Conservation (phyloP, 371 early-diverging fungal species). For the Apophysomyces ossiformis region DNA sequence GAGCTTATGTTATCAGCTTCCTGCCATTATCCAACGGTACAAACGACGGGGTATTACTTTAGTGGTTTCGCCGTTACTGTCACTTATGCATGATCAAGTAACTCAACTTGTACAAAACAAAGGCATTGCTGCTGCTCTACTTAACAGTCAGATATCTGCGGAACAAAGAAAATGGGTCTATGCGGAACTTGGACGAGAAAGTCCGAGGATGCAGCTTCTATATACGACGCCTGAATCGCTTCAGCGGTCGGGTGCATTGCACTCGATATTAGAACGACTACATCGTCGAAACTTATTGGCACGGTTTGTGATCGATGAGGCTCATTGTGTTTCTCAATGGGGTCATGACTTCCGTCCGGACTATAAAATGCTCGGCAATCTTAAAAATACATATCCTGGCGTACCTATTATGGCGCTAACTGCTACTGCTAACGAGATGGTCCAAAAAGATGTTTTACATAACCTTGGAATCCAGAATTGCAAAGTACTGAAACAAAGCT, state of each 20-base stretch:
- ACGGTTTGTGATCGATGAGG: conserved; percentile 98
- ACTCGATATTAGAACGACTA: conserved; percentile 59
- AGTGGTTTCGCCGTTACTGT: conserved; percentile 97
- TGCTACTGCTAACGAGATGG: conserved; percentile 96
- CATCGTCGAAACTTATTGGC: conserved; percentile 68
- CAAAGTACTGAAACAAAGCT: conserved; percentile 80
- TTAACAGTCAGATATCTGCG: conserved; percentile 69
- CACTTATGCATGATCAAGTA: conserved; percentile 99
- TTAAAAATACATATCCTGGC: conserved; percentile 69
- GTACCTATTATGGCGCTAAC: conserved; percentile 99
- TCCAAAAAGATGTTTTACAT: conserved; percentile 76
- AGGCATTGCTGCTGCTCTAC: conserved; percentile 79
- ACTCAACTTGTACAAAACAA: conserved; percentile 71
- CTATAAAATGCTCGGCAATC: conserved; percentile 74
- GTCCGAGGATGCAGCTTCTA: conserved; percentile 63
- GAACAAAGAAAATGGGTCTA: conserved; percentile 65
- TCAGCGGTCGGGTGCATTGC: conserved; percentile 70
- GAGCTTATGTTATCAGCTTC: conserved; percentile 98
- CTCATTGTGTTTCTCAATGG: conserved; percentile 98
- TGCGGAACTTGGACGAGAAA: conserved; percentile 46
- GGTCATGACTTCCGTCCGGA: conserved; percentile 96
- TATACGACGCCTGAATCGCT: conserved; percentile 98
- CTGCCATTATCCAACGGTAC: conserved; percentile 73
- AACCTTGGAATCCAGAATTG: conserved; percentile 75
- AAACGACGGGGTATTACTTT: conserved; percentile 82